Percentiles rank a stretch among this genome's conserved stretches.
Evolutionary conservation across 176 grass and related monocot genomes (phyloP).

Genomic region (Bolboschoenus planiculmis): DNA sequence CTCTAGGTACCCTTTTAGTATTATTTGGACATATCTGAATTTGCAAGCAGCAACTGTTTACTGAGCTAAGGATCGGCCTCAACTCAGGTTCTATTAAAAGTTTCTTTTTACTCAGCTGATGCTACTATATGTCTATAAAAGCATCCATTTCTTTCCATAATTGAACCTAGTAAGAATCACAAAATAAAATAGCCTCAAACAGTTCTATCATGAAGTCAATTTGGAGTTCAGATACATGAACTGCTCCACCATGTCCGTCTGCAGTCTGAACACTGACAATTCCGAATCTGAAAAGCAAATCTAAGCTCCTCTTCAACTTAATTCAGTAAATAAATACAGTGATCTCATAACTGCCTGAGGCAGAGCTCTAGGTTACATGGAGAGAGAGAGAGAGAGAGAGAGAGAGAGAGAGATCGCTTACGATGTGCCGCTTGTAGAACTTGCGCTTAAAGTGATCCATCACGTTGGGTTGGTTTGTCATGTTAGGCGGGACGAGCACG

Average conservation of each 20-base stretch:
- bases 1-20: neutral
- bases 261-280: neutral
- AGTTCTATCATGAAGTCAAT: neutral
- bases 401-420: neutral
- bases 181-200: neutral
- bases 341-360: neutral
- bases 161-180: neutral
- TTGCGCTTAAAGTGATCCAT: conserved; percentile 51
- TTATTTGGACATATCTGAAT: neutral
- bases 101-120: neutral
- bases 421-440: conserved; percentile 61
- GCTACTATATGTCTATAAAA: neutral
- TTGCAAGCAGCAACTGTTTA: neutral
- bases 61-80: neutral
- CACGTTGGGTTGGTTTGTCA: conserved; percentile 33
- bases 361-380: too few species aligned
- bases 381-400: neutral
- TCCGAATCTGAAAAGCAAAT: conserved; percentile 10
- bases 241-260: neutral
- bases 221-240: neutral
- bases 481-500: conserved; percentile 39
- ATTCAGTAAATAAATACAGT: neutral
- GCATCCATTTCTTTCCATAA: neutral
- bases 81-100: neutral
- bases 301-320: conserved; percentile 21